Evolutionary conservation across 2,329 filamentous ascomycete genomes (phyloP).

Genomic region (Alternaria postmessia): DNA sequence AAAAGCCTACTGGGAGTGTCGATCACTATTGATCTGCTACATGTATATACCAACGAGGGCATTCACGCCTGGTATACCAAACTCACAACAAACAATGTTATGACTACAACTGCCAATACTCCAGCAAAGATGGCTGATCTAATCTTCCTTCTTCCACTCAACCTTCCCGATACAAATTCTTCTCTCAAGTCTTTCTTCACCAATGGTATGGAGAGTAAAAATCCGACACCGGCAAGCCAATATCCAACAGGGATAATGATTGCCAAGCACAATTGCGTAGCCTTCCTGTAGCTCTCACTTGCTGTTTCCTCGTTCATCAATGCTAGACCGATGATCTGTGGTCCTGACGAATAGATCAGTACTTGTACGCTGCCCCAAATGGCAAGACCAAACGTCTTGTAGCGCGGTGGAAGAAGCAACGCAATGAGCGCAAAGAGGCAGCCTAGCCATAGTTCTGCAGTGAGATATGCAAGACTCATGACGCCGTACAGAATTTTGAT

Average conservation of each 20-base stretch:
- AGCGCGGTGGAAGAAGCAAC: not conserved
- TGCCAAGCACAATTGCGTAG: not conserved
- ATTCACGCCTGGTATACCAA: not conserved
- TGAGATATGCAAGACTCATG: not conserved
- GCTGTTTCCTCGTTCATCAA: not conserved
- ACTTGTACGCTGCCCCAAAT: slow-evolving; percentile 4
- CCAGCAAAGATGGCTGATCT: not conserved
- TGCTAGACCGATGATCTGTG: not conserved
- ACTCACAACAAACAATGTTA: not conserved
- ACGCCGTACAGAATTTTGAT: not conserved
- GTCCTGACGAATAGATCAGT: not conserved
- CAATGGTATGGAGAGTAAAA: not conserved
- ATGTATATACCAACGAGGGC: accelerated
- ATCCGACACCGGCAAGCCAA: not conserved
- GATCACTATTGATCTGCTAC: not conserved
- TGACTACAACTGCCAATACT: not conserved
- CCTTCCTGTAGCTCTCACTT: not conserved
- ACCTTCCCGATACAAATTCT: no score
- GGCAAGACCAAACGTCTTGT: not conserved
- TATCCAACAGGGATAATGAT: not conserved
- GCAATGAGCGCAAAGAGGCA: slow-evolving; percentile 1
- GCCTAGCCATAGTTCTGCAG: not conserved
- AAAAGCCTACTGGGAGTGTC: not conserved
- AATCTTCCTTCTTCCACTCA: not conserved
- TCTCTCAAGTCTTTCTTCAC: not conserved